Conservation (phyloP, 257 asterid genomes). For the Fraxinus americana region DNA sequence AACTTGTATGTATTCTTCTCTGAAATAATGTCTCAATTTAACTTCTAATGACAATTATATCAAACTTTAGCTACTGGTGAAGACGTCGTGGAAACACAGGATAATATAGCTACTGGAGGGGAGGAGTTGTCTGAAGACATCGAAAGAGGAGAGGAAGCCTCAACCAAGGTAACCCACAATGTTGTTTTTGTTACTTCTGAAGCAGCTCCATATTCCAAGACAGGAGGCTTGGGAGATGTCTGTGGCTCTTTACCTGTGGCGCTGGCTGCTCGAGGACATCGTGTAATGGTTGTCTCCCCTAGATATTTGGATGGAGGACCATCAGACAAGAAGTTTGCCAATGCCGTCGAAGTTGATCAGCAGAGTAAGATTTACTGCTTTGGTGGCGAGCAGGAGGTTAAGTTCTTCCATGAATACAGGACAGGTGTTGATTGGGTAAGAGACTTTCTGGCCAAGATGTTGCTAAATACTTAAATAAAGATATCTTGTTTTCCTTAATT, state of each 20-base stretch:
- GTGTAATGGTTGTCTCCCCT: conserved; percentile 96
- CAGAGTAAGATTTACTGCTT: conserved; percentile 61
- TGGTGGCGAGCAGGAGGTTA: conserved; percentile 76
- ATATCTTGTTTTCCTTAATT: neutral
- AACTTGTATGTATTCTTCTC: conserved; percentile 11
- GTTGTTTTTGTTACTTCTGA: conserved; percentile 80
- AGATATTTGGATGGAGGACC: conserved; percentile 65
- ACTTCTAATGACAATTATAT: conserved; percentile 12
- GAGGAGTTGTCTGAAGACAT: conserved; percentile 37
- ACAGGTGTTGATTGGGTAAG: conserved; percentile 99
- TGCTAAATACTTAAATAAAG: neutral
- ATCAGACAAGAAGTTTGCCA: conserved; percentile 57
- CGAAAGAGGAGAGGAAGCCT: conserved; percentile 32
- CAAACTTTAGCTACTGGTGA: conserved; percentile 41
- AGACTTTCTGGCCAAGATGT: neutral
- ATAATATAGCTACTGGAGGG: conserved; percentile 29
- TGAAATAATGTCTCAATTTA: conserved; percentile 10
- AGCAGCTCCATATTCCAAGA: conserved; percentile 96
- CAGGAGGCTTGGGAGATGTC: conserved; percentile 98
- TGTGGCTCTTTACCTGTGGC: conserved; percentile 97
- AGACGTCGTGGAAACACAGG: conserved; percentile 38
- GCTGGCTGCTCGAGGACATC: conserved; percentile 82
- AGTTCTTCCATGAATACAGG: conserved; percentile 83
- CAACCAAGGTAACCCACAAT: conserved; percentile 42
- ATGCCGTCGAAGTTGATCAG: conserved; percentile 56